Percentiles rank a stretch among this genome's conserved stretches.
These are phyloP conservation scores for Cadophora gregata DNA, from an alignment of 2,329 filamentous ascomycete species.

Conservation along the genomic window DNA sequence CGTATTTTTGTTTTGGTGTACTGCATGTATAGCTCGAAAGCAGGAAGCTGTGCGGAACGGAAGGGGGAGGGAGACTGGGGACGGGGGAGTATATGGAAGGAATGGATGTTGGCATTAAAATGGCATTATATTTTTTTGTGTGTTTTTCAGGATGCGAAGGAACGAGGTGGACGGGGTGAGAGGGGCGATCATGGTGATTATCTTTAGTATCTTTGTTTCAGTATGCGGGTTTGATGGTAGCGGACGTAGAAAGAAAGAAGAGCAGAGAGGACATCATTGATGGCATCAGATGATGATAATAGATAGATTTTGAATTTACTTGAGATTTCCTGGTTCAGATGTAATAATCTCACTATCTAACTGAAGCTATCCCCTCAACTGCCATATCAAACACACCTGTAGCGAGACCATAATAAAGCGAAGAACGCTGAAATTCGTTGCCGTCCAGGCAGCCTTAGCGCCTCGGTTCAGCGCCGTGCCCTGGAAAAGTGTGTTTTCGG, in stretches of 20 bases:
- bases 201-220: not conserved
- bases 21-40: constrained; percentile 8
- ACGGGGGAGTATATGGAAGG: not conserved
- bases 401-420: no score
- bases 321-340: not conserved
- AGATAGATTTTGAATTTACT: not conserved
- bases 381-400: no score
- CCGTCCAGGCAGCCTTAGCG: no score
- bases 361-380: no score
- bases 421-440: no score
- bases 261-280: not conserved
- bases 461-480: no score
- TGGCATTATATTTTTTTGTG: not conserved
- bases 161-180: not conserved
- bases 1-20: no score
- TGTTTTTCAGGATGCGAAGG: not conserved
- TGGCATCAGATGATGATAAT: not conserved
- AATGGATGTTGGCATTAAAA: constrained; percentile 2
- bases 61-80: not conserved
- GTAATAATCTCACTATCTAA: not conserved
- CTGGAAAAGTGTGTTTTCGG: no score
- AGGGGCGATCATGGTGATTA: not conserved
- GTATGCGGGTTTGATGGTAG: not conserved
- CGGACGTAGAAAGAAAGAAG: not conserved
- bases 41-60: not conserved